Base-by-base conservation (phyloP, 305 asterid genomes). In the Fraxinus latifolia region DNA sequence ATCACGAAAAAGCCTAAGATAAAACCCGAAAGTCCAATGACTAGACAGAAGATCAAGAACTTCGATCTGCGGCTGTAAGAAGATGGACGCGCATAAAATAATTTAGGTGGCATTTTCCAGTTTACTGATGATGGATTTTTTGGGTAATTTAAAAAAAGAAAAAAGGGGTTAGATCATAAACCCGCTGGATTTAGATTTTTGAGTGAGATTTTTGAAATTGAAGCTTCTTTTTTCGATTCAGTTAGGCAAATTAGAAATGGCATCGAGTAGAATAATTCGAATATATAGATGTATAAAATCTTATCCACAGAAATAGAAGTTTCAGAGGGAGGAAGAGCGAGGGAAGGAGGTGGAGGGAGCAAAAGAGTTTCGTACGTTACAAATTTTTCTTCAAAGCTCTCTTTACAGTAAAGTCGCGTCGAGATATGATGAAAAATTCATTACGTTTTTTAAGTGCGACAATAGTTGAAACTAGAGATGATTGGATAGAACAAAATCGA, bases 61-160 rank as follows among this genome's bases (percentile, higher is more conserved):
- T 82, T 78, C 79, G 97, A 90, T 92, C 95, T 91, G 82, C 92
- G 90, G 79, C 85, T 68, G 84, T 83, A 83, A 58, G 86, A 71
- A 3, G 90, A 72, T 7, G 92, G 84, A 11, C 95, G 89, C 50
- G 97, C 93, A 80, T 90, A 44, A 89, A 91, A 90, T 77, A 84
- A 29, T 80, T 96, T 96, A n/a, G 95, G 97, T 74, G 97, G 95
- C 97, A 92, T 94, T 79, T 85, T 83, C 77, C 50, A 76, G 80
- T 39, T 5, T 21, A 31, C 75, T 29, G 39, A 29, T 29, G 14
- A 68, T 31, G 9, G 53, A 25, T 33, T 53, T 31, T 42, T 11
- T n/a, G 19, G 14, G 39, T 14, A 34, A 78, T 11, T 33, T 19
- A 34, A 21, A 65, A 39, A 12, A 19, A 4, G 4, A 33, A 55